phyloP scores from a whole-genome alignment of 2,329 filamentous ascomycete species.

The Monosporascus cannonballus region DNA sequence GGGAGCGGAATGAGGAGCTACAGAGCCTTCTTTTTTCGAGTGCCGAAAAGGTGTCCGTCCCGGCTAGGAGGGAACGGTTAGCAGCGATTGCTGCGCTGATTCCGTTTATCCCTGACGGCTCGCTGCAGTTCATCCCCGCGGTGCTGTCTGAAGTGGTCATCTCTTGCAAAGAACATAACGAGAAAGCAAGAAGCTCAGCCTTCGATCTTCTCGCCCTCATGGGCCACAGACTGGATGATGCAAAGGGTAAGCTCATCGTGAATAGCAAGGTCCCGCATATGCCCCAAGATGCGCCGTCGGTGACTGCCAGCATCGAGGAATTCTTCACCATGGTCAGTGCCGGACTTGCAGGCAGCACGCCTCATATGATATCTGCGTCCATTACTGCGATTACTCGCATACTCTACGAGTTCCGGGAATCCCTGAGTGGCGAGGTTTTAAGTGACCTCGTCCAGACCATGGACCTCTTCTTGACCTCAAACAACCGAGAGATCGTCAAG shows the following conservation, averaged over 20 bases:
- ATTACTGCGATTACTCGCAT: constrained; percentile 92
- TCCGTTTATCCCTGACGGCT: constrained; percentile 66
- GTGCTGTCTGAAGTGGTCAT: constrained; percentile 93
- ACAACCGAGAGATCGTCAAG: constrained; percentile 94
- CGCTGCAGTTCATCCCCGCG: constrained; percentile 88
- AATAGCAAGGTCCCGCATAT: constrained; percentile 86
- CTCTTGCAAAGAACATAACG: constrained; percentile 95
- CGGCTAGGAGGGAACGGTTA: constrained; percentile 79
- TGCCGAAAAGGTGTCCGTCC: constrained; percentile 77
- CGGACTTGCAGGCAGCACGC: constrained; percentile 83
- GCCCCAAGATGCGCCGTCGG: constrained; percentile 71
- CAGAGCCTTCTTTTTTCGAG: constrained; percentile 76
- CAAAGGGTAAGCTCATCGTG: constrained; percentile 67
- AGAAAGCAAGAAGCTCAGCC: constrained; percentile 81
- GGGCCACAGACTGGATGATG: constrained; percentile 67
- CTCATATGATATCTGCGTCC: constrained; percentile 97
- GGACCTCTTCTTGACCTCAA: constrained; percentile 91
- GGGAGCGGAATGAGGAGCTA: constrained; percentile 69
- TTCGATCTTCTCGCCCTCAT: constrained; percentile 88
- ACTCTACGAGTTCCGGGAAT: constrained; percentile 79
- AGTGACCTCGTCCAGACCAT: constrained; percentile 87
- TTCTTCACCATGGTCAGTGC: constrained; percentile 98
- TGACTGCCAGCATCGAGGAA: constrained; percentile 79
- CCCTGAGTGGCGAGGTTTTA: constrained; percentile 63
- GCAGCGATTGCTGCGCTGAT: constrained; percentile 77